A percentile compares a stretch with the other conserved stretches of the same genome.
phyloP scores from a whole-genome alignment of 2,329 filamentous ascomycete genomes.

The Dothiorella sarmentorum region DNA sequence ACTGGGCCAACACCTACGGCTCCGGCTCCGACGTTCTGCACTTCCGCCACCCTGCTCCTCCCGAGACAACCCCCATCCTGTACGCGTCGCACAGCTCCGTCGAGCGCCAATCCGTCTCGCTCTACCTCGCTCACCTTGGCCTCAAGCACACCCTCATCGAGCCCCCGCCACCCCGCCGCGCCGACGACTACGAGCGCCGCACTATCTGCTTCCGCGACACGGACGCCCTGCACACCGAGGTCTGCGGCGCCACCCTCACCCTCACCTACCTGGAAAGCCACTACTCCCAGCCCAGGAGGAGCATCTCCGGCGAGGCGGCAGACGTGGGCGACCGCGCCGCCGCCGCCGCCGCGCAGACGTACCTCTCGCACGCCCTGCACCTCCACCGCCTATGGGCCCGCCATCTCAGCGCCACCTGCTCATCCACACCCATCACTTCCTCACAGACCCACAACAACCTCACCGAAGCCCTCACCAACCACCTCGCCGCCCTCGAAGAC shows the following conservation, averaged over 20 bases:
- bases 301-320: slow-evolving; percentile 22
- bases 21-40: slow-evolving; percentile 80
- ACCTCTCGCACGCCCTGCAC: background rate
- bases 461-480: slow-evolving; percentile 20
- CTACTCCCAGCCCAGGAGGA: slow-evolving; percentile 23
- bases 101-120: slow-evolving; percentile 31
- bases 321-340: background rate
- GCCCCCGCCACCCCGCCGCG: slow-evolving; percentile 22
- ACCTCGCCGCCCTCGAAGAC: slow-evolving; percentile 26
- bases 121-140: slow-evolving; percentile 30
- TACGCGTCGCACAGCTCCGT: slow-evolving; percentile 33
- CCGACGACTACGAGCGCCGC: slow-evolving; percentile 24
- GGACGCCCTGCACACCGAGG: slow-evolving; percentile 33
- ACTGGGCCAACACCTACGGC: slow-evolving; percentile 75
- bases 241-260: slow-evolving; percentile 26
- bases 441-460: slow-evolving; percentile 22
- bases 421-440: background rate
- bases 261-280: slow-evolving; percentile 36
- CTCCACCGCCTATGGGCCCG: background rate
- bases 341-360: background rate
- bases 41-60: slow-evolving; percentile 31
- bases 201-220: slow-evolving; percentile 31
- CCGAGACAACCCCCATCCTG: slow-evolving; percentile 35
- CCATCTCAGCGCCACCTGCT: slow-evolving; percentile 17
- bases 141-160: slow-evolving; percentile 21